Base-by-base conservation (phyloP, 306 rosid genomes). In the Sphenostylis stenocarpa region DNA sequence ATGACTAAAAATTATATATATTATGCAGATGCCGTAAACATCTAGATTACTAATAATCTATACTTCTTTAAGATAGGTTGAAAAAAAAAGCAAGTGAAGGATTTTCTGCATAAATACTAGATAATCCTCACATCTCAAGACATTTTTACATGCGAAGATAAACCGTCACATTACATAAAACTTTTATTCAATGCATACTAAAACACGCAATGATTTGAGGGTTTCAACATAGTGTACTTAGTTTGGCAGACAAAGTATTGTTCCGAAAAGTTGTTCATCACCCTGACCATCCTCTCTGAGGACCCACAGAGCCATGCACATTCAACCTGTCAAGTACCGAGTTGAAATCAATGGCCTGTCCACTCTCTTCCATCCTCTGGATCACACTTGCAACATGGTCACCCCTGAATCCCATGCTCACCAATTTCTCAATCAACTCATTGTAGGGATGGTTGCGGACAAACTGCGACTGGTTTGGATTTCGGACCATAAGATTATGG, bases 321-420 rank as follows among this genome's bases (percentile, higher is more conserved):
- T 72, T 91, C 93, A 96, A 78, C 88, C 93, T 83, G 87, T 96
- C 99, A 15, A 96, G 91, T 73, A 96, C 96, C 0, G 94, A 83
- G 82, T 96, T 96, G 76, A 89, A 96, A 81, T 96, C 97, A 23
- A 92, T 81, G 15, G 96, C 86, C 65, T 92, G 96, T 16, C 99
- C 96, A 53, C 88, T 89, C 66, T 93, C 99, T 81, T 96, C 99
- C 98, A 96, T 89, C 88, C 97, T 88, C 87, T 91, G 97, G 76
- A 96, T 96, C 73, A 96, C 91, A 16, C 86, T 88, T 2, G 81
- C 91, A 71, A 86, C 90, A 26, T 87, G 94, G 49, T 96, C 99
- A 15, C 88, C 83, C 88, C 96, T 87, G 86, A 85, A 96, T 31
- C 99, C 99, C 99, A 96, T 96, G 91, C 62, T 81, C 33, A 36